A percentile compares a stretch with the other conserved stretches of the same genome.
Evolutionary conservation across 768 basidiomycete species (phyloP).

Genomic region (Tephrocybe sp.): DNA sequence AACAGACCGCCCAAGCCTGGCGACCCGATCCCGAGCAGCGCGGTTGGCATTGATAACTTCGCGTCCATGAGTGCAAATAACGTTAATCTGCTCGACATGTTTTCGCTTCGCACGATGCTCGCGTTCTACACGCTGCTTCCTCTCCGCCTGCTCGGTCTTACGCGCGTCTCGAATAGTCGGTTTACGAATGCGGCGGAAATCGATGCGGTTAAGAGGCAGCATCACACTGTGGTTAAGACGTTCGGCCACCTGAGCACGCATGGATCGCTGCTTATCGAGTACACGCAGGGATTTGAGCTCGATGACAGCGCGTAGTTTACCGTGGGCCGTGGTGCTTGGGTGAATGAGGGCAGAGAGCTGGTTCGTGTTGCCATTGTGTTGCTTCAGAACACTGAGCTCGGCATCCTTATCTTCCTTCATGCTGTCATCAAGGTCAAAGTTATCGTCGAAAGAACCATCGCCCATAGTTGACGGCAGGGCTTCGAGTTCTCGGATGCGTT

Average conservation of each 20-base stretch:
- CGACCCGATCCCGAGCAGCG: slow-evolving; percentile 61
- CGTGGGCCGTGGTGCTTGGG: slow-evolving; percentile 65
- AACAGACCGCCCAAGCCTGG: slow-evolving; percentile 79
- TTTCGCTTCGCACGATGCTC: slow-evolving; percentile 95
- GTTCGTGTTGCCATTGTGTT: slow-evolving; percentile 20
- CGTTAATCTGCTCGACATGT: slow-evolving; percentile 89
- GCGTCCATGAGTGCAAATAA: slow-evolving; percentile 83
- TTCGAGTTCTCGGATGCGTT: slow-evolving; percentile 88
- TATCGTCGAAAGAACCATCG: slow-evolving; percentile 63
- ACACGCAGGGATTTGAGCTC: slow-evolving; percentile 90
- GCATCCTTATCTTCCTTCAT: slow-evolving; percentile 49
- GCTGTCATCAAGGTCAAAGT: slow-evolving; percentile 36
- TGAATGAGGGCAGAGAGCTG: slow-evolving; percentile 41
- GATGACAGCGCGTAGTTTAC: slow-evolving; percentile 87
- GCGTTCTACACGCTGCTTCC: slow-evolving; percentile 88
- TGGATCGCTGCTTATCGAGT: slow-evolving; percentile 86
- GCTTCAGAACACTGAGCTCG: slow-evolving; percentile 27
- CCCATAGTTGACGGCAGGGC: slow-evolving; percentile 77
- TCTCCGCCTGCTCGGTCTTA: slow-evolving; percentile 84
- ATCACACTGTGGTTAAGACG: slow-evolving; percentile 85
- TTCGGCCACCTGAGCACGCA: slow-evolving; percentile 85
- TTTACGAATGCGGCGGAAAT: slow-evolving; percentile 87
- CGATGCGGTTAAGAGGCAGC: slow-evolving; percentile 87
- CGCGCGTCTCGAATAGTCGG: slow-evolving; percentile 87
- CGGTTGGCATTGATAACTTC: slow-evolving; percentile 70